These are phyloP conservation scores for Magnolia kwangsiensis DNA, from an alignment of 164 flowering plant genomes.

Conservation along the genomic window DNA sequence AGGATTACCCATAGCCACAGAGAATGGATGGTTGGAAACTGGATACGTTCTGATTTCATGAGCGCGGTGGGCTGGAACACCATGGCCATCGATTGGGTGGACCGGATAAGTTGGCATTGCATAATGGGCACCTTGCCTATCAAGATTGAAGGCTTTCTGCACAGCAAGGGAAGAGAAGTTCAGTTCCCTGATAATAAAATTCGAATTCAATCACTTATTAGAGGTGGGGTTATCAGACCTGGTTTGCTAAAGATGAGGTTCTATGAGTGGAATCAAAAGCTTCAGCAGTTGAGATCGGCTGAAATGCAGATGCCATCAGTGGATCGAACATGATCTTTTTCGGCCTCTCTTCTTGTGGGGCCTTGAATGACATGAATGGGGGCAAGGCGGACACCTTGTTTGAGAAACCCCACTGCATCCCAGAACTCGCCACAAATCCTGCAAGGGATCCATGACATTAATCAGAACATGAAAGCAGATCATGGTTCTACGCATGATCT, in stretches of 20 bases:
- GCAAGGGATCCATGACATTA: conserved; percentile 1
- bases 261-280: conserved; percentile 29
- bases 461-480: background rate
- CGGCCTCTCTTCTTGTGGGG: conserved; percentile 39
- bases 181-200: background rate
- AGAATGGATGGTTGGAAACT: conserved; percentile 32
- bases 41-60: conserved; percentile 38
- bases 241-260: conserved; percentile 17
- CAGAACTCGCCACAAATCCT: conserved; percentile 34
- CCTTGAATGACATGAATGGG: conserved; percentile 41
- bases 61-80: conserved; percentile 18
- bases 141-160: conserved; percentile 34
- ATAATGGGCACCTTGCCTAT: conserved; percentile 34
- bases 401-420: conserved; percentile 44
- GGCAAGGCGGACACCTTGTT: conserved; percentile 47
- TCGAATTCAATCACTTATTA: background rate
- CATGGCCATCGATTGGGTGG: conserved; percentile 29
- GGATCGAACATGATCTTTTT: conserved; percentile 31
- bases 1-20: conserved; percentile 39
- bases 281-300: conserved; percentile 26
- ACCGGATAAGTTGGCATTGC: conserved; percentile 29
- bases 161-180: background rate
- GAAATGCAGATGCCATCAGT: conserved; percentile 28
- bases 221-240: conserved; percentile 28
- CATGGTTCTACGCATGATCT: background rate